Conservation (phyloP, 768 basidiomycete species). For the Naganishia onofrii region DNA sequence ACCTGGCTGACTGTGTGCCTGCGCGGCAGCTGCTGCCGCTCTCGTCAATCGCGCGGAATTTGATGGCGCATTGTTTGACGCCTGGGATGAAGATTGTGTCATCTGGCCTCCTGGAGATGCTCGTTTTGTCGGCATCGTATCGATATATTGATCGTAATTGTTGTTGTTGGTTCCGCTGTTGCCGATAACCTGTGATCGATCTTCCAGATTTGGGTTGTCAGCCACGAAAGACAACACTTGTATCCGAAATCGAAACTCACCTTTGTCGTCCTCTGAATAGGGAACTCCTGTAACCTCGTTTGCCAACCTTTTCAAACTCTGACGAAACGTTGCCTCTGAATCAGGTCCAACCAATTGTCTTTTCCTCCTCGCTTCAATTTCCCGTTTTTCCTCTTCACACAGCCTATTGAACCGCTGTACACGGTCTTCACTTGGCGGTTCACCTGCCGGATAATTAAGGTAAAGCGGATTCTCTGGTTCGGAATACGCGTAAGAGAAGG, state of each 20-base stretch:
- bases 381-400: constrained; percentile 17
- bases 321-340: constrained; percentile 9
- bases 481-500: constrained; percentile 12
- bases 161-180: neutral
- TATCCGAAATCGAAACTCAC: neutral
- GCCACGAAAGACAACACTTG: neutral
- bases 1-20: constrained; percentile 11
- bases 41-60: constrained; percentile 9
- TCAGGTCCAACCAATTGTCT: constrained; percentile 8
- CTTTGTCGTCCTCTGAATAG: constrained; percentile 1
- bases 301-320: constrained; percentile 14
- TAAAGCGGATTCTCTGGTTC: neutral
- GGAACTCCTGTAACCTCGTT: constrained; percentile 5
- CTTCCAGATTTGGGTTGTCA: neutral
- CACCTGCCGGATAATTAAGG: neutral
- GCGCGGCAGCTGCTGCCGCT: constrained; percentile 5
- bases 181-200: neutral
- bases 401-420: constrained; percentile 5
- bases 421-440: neutral
- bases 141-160: neutral
- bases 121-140: constrained; percentile 10
- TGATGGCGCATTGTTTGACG: neutral
- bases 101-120: constrained; percentile 19
- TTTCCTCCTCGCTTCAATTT: neutral
- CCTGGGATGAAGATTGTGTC: constrained; percentile 4